Evolutionary conservation across 2,329 filamentous ascomycete genomes (phyloP).

Genomic region (Huntiella moniliformis): DNA sequence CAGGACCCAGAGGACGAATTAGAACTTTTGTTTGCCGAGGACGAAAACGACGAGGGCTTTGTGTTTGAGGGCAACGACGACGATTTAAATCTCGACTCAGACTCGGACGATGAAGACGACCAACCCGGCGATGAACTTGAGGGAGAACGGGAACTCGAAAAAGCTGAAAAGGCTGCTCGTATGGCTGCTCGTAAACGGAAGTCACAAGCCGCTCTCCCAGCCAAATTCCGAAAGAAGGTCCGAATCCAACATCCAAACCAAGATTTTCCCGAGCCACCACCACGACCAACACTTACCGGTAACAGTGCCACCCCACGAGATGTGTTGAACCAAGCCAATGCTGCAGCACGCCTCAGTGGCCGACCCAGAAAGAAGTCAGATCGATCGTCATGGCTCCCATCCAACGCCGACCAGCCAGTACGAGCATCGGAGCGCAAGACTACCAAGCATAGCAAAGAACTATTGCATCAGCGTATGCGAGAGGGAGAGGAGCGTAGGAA

Average conservation of each 20-base stretch:
- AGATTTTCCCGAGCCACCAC: not conserved
- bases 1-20: slow-evolving; percentile 44
- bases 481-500: slow-evolving; percentile 52
- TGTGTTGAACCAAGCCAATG: slow-evolving; percentile 18
- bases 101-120: slow-evolving; percentile 63
- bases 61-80: slow-evolving; percentile 38
- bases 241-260: slow-evolving; percentile 41
- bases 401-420: slow-evolving; percentile 34
- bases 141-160: slow-evolving; percentile 74
- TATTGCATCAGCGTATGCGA: slow-evolving; percentile 51
- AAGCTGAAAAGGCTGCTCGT: slow-evolving; percentile 50
- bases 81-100: slow-evolving; percentile 74
- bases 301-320: slow-evolving; percentile 20
- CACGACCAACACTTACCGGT: not conserved
- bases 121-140: slow-evolving; percentile 48
- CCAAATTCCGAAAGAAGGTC: slow-evolving; percentile 55
- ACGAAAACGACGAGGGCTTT: slow-evolving; percentile 50
- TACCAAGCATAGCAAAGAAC: slow-evolving; percentile 39
- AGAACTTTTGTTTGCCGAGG: slow-evolving; percentile 58
- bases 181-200: slow-evolving; percentile 50
- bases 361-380: slow-evolving; percentile 40
- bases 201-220: slow-evolving; percentile 53
- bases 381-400: slow-evolving; percentile 38
- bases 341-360: slow-evolving; percentile 18
- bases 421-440: slow-evolving; percentile 39